Evolutionary conservation across 768 basidiomycete genomes (phyloP).

Genomic region (Leccinum boreale): DNA sequence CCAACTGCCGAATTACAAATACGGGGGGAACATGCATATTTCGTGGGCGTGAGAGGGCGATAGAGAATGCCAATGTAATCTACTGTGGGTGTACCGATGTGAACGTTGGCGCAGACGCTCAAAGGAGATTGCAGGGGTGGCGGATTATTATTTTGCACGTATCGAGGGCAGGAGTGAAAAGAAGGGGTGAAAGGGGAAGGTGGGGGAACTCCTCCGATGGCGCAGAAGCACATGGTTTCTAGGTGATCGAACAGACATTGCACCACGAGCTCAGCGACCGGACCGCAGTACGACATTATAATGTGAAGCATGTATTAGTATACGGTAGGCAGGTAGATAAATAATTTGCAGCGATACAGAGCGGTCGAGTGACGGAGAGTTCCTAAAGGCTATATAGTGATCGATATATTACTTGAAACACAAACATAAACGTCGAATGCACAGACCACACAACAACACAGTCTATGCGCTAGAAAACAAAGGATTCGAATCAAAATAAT

Average conservation of each 20-base stretch:
- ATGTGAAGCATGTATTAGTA: conserved; percentile 11
- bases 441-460: neutral
- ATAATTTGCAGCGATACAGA: conserved; percentile 28
- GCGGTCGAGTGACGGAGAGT: conserved; percentile 11
- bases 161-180: neutral
- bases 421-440: neutral
- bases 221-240: conserved; percentile 1
- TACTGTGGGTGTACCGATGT: neutral
- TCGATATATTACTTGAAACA: conserved; percentile 19
- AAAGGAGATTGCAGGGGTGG: neutral
- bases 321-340: conserved; percentile 15
- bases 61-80: neutral
- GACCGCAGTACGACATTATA: conserved; percentile 16
- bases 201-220: neutral
- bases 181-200: neutral
- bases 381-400: conserved; percentile 17
- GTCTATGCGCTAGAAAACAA: neutral
- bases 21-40: neutral
- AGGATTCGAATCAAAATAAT: conserved; percentile 22
- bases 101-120: neutral
- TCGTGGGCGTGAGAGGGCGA: neutral
- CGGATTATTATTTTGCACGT: neutral
- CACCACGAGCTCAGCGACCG: conserved; percentile 2
- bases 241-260: neutral
- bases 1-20: neutral